phyloP scores from a whole-genome alignment of 257 asterid genomes.

The Verbascum thapsus region DNA sequence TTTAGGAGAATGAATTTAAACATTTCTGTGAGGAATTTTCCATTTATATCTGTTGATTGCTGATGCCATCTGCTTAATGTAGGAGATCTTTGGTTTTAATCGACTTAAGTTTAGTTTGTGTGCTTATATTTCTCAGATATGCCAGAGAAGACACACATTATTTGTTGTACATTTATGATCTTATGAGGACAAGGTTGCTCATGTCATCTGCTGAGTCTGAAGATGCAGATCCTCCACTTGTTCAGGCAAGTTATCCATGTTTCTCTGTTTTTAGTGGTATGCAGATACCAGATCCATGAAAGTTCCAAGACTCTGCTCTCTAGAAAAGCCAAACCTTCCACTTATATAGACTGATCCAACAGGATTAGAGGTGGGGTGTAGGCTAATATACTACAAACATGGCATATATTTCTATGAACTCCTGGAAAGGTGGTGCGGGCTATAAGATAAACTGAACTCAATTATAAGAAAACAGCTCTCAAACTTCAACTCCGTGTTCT shows the following conservation, averaged over 20 bases:
- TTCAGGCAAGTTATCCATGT: constrained; percentile 59
- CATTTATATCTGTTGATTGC: constrained; percentile 1
- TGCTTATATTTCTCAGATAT: constrained; percentile 53
- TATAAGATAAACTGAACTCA: not conserved
- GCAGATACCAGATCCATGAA: constrained; percentile 7
- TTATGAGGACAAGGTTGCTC: constrained; percentile 68
- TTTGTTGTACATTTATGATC: constrained; percentile 83
- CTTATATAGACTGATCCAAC: not conserved
- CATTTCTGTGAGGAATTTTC: constrained; percentile 1
- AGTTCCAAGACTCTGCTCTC: not conserved
- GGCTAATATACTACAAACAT: not conserved
- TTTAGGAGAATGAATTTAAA: not conserved
- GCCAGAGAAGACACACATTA: constrained; percentile 99
- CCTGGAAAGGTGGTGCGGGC: not conserved
- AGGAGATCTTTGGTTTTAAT: constrained; percentile 15
- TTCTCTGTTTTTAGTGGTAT: constrained; percentile 19
- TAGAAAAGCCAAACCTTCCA: not conserved
- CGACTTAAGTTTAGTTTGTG: constrained; percentile 18
- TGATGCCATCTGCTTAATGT: constrained; percentile 10
- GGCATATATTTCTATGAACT: not conserved
- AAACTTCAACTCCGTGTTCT: constrained; percentile 7
- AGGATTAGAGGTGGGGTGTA: not conserved
- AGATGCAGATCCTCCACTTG: constrained; percentile 65
- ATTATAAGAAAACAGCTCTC: not conserved
- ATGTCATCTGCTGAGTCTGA: constrained; percentile 51